Conservation (phyloP, 208 protist species). For the Leishmania tropica region DNA sequence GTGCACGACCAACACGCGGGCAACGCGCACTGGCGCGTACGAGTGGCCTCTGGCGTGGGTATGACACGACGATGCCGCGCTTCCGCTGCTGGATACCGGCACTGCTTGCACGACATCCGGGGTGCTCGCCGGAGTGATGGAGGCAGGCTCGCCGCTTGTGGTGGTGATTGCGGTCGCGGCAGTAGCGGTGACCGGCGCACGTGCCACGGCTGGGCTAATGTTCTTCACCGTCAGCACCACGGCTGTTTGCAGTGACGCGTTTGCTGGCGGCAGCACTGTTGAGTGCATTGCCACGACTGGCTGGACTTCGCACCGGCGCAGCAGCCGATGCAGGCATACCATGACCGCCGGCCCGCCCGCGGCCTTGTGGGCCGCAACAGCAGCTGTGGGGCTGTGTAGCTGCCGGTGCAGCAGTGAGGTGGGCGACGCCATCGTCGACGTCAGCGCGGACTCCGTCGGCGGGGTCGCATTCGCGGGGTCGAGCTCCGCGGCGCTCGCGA, state of each 20-base stretch:
- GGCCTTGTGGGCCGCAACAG: not conserved
- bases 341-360: not conserved
- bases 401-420: not conserved
- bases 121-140: not conserved
- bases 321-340: conserved; percentile 74
- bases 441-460: not conserved
- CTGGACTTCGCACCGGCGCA: conserved; percentile 68
- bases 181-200: not conserved
- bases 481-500: not conserved
- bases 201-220: conserved; percentile 20
- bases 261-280: conserved; percentile 65
- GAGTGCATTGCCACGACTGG: conserved; percentile 63
- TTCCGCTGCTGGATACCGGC: not conserved
- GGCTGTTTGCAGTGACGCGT: conserved; percentile 43
- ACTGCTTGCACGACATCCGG: conserved; percentile 14
- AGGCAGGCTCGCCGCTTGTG: not conserved
- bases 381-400: not conserved
- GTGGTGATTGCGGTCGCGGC: not conserved
- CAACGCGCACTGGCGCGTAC: conserved; percentile 45
- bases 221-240: conserved; percentile 65
- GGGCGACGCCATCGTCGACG: not conserved
- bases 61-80: not conserved
- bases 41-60: not conserved
- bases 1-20: conserved; percentile 61
- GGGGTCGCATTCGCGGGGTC: not conserved